A percentile compares a stretch with the other conserved stretches of the same genome.
Evolutionary conservation across 139 green algal genomes (phyloP).

Genomic region (Microglena sp.): DNA sequence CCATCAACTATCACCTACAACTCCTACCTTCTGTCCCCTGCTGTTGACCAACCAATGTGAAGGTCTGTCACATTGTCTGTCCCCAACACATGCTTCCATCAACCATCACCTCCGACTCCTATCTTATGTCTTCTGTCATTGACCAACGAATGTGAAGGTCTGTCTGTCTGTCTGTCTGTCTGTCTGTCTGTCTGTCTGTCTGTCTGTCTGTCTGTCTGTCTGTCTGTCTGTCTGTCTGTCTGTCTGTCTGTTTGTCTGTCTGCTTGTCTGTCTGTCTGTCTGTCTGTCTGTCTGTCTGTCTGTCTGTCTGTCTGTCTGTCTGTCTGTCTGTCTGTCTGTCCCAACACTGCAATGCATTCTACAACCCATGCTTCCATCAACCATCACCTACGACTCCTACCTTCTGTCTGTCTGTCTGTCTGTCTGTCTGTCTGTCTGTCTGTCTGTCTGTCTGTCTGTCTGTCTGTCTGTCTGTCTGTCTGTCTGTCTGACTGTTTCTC

Average conservation of each 20-base stretch:
- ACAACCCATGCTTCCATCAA: slow-evolving; percentile 9
- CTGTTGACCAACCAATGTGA: too few relatives aligned
- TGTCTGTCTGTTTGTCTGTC: slow-evolving; percentile 28
- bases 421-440: not conserved
- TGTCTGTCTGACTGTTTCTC: not conserved
- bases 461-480: not conserved
- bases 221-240: slow-evolving; percentile 12
- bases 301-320: not conserved
- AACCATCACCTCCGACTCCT: not conserved
- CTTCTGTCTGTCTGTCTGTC: not conserved
- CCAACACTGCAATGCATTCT: not conserved
- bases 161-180: too few relatives aligned
- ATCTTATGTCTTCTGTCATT: slow-evolving; percentile 26
- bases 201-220: slow-evolving; percentile 2
- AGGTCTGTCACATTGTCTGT: too few relatives aligned
- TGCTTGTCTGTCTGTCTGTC: slow-evolving; percentile 10
- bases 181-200: too few relatives aligned
- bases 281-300: not conserved
- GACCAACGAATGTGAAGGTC: too few relatives aligned
- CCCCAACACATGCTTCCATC: not conserved
- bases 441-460: not conserved
- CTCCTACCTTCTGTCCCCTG: slow-evolving; percentile 19
- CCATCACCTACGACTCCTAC: not conserved
- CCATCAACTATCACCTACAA: not conserved
- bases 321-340: slow-evolving; percentile 17